phyloP scores from a whole-genome alignment of 257 asterid species.

The Cynanchum wilfordii region DNA sequence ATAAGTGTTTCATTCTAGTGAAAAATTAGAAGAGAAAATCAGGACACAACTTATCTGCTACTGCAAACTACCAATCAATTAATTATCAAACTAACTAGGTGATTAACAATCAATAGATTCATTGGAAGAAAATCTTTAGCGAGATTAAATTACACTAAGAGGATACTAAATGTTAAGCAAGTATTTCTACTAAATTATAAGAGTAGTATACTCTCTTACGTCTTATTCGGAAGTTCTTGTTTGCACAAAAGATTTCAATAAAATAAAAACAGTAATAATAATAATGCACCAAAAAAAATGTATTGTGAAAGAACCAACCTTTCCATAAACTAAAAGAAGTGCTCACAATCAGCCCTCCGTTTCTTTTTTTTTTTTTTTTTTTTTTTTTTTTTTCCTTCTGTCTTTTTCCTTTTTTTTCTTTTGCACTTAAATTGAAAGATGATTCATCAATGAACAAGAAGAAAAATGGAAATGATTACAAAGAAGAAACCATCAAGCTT shows the following conservation, averaged over 20 bases:
- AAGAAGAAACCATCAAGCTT: neutral
- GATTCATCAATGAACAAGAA: neutral
- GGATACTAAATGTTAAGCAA: neutral
- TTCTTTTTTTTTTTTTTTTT: neutral
- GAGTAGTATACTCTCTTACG: neutral
- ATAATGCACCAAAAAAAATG: too few relatives aligned
- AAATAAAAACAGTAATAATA: neutral
- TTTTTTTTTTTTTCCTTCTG: neutral
- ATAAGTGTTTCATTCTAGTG: neutral
- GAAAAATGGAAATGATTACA: too few relatives aligned
- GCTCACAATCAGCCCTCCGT: neutral
- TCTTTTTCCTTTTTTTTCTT: neutral
- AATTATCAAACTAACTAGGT: neutral
- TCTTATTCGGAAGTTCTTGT: neutral
- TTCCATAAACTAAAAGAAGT: too few relatives aligned
- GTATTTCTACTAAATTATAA: neutral
- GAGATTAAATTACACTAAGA: neutral
- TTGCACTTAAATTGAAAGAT: neutral
- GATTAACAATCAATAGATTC: neutral
- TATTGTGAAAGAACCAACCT: too few relatives aligned
- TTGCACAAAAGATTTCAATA: neutral
- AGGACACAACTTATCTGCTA: neutral
- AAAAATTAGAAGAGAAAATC: neutral
- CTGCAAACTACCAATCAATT: neutral
- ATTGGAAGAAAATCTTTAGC: neutral